phyloP scores from a whole-genome alignment of 2,329 filamentous ascomycete genomes.

The Microsporum ferrugineum region DNA sequence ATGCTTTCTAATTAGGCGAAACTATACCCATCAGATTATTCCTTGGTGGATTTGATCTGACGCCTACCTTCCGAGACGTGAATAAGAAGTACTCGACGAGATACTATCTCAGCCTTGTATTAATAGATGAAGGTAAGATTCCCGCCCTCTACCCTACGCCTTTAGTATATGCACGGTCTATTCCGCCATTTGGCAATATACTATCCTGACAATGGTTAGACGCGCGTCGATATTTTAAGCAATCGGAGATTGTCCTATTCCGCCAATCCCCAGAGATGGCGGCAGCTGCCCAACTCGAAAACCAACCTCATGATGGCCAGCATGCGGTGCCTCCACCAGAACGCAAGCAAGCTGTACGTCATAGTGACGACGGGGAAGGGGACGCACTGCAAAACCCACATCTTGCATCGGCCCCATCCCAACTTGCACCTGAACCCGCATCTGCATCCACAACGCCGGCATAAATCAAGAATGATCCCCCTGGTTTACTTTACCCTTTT shows the following conservation, averaged over 20 bases:
- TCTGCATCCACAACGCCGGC: background rate
- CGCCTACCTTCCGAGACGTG: constrained; percentile 95
- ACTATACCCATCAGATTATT: constrained; percentile 96
- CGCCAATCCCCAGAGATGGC: constrained; percentile 48
- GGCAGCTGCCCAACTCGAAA: background rate
- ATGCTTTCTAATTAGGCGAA: constrained; percentile 43
- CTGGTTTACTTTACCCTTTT: background rate
- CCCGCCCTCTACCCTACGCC: background rate
- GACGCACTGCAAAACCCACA: background rate
- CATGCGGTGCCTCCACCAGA: constrained; percentile 1
- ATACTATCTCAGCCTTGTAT: constrained; percentile 91
- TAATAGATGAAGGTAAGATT: constrained; percentile 77
- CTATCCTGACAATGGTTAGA: constrained; percentile 44
- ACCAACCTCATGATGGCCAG: constrained; percentile 1
- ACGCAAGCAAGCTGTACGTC: background rate
- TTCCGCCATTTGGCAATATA: background rate
- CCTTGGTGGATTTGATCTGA: constrained; percentile 92
- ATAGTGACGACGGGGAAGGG: background rate
- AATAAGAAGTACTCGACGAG: constrained; percentile 99
- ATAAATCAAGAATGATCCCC: background rate
- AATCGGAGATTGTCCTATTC: constrained; percentile 95
- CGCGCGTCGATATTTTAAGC: constrained; percentile 95
- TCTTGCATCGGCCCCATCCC: background rate
- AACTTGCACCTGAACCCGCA: background rate
- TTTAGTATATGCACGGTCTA: background rate